Evolutionary conservation across 1,284 basidiomycete species (phyloP).

Genomic region (Retiboletus flavoniger): DNA sequence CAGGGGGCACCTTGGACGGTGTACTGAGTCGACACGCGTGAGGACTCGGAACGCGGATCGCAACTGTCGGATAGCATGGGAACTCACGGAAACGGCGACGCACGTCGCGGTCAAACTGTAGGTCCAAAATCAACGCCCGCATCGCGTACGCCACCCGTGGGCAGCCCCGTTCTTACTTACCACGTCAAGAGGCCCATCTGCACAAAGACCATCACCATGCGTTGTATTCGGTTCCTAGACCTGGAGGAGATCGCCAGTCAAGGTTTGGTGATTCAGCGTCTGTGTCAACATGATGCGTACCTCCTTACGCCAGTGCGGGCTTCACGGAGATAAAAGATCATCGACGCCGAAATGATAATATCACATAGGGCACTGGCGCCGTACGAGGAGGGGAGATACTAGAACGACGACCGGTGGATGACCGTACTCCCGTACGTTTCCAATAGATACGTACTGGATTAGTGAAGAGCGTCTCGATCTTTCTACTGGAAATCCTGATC

Average conservation of each 20-base stretch:
- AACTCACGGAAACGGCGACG: neutral
- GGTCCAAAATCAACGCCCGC: neutral
- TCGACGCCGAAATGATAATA: slow-evolving; percentile 4
- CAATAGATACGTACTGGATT: neutral
- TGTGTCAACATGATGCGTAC: neutral
- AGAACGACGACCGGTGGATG: neutral
- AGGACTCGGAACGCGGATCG: neutral
- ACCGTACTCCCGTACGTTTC: too few relatives aligned
- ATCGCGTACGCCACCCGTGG: neutral
- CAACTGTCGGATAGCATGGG: neutral
- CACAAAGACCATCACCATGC: slow-evolving; percentile 3
- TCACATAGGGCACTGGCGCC: slow-evolving; percentile 2
- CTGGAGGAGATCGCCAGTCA: neutral
- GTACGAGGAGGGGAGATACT: slow-evolving; percentile 1
- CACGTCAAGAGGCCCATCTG: slow-evolving; percentile 1
- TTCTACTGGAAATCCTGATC: neutral
- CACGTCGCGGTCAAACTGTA: neutral
- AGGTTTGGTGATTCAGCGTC: neutral
- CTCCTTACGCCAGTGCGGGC: slow-evolving; percentile 4
- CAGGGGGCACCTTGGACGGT: neutral
- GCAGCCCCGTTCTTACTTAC: neutral
- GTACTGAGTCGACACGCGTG: neutral
- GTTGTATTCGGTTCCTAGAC: slow-evolving; percentile 1
- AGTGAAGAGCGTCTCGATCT: neutral
- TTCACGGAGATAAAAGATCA: slow-evolving; percentile 12